These are phyloP conservation scores for Vitis hybrid DNA, from an alignment of 177 flowering plant genomes.

Conservation along the genomic window DNA sequence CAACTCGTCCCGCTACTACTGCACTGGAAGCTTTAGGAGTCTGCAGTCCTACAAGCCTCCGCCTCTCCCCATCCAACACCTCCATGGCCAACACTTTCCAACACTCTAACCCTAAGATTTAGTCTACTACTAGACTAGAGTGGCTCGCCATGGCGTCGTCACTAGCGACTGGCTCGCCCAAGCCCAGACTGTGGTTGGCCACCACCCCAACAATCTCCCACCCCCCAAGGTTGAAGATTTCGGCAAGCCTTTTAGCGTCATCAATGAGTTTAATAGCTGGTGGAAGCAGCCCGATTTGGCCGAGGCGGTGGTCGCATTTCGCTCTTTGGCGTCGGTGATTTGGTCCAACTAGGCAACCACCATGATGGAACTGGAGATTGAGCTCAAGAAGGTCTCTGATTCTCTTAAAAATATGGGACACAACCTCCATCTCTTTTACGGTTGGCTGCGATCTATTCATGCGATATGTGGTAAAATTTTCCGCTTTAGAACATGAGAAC, in stretches of 20 bases:
- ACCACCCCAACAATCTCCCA: slow-evolving; percentile 6
- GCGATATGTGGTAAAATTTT: too few relatives aligned
- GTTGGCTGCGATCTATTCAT: too few relatives aligned
- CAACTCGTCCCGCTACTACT: not conserved
- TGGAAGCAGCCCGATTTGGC: slow-evolving; percentile 93
- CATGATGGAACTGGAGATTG: slow-evolving; percentile 90
- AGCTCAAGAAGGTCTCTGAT: slow-evolving; percentile 90
- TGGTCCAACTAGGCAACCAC: slow-evolving; percentile 72
- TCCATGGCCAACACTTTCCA: slow-evolving; percentile 37
- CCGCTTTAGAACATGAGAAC: too few relatives aligned
- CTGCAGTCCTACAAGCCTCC: too few relatives aligned
- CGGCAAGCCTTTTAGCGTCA: slow-evolving; percentile 58
- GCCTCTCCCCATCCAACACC: slow-evolving; percentile 2
- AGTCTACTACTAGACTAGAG: slow-evolving; percentile 85
- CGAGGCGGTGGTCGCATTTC: slow-evolving; percentile 97
- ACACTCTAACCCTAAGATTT: slow-evolving; percentile 42
- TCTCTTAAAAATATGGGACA: slow-evolving; percentile 13
- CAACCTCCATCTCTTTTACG: too few relatives aligned
- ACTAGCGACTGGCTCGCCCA: slow-evolving; percentile 95
- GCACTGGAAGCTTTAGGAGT: too few relatives aligned
- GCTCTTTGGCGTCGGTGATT: slow-evolving; percentile 84
- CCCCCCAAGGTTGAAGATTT: not conserved
- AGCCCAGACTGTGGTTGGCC: slow-evolving; percentile 76
- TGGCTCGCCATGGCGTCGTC: slow-evolving; percentile 83
- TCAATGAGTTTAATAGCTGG: slow-evolving; percentile 90